Evolutionary conservation across 306 rosid genomes (phyloP).

Genomic region (Vigna reflexopilosa): DNA sequence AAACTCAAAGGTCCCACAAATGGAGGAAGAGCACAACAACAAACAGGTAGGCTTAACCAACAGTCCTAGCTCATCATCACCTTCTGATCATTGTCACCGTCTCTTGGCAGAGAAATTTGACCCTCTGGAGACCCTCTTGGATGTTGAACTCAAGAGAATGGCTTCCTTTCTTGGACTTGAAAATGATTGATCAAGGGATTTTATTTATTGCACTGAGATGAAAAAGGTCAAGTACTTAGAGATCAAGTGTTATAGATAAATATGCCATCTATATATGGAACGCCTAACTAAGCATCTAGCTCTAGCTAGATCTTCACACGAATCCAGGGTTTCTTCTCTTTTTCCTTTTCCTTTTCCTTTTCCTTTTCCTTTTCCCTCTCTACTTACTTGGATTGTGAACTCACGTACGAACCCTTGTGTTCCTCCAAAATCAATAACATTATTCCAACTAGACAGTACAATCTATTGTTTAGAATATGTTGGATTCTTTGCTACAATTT

Average conservation of each 20-base stretch:
- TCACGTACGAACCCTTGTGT: conserved; percentile 12
- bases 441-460: background rate
- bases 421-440: conserved; percentile 16
- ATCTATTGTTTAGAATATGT: conserved; percentile 7
- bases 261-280: conserved; percentile 6
- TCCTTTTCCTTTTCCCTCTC: background rate
- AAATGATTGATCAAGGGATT: conserved; percentile 40
- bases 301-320: conserved; percentile 1
- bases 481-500: background rate
- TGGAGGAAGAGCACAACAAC: conserved; percentile 1
- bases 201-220: conserved; percentile 16
- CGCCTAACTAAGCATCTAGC: conserved; percentile 30
- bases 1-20: conserved; percentile 28
- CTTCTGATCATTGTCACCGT: conserved; percentile 35
- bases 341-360: background rate
- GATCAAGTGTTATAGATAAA: conserved; percentile 1
- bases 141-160: conserved; percentile 50
- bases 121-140: conserved; percentile 44
- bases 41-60: conserved; percentile 35
- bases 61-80: conserved; percentile 42
- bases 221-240: conserved; percentile 13
- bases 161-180: conserved; percentile 55
- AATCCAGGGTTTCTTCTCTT: conserved; percentile 8
- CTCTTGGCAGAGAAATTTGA: conserved; percentile 40
- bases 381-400: background rate